These are phyloP conservation scores for Boletus vinaceobasis DNA, from an alignment of 768 basidiomycete genomes.

Conservation along the genomic window DNA sequence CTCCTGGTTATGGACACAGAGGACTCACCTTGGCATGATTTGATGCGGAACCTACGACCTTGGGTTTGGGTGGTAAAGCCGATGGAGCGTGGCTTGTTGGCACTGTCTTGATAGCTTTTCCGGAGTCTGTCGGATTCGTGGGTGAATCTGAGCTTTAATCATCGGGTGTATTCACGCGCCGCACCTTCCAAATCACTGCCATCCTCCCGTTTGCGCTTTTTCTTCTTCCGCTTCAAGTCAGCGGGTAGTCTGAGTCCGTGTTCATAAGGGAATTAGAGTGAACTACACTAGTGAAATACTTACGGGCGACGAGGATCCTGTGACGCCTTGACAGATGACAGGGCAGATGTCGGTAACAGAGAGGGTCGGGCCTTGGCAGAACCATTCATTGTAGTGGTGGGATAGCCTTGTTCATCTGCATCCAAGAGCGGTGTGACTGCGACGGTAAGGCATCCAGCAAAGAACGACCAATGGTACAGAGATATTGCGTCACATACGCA, in stretches of 20 bases:
- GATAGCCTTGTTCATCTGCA: slow-evolving; percentile 45
- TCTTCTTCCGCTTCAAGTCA: slow-evolving; percentile 75
- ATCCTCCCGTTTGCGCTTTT: slow-evolving; percentile 80
- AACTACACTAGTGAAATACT: slow-evolving; percentile 23
- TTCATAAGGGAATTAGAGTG: slow-evolving; percentile 10
- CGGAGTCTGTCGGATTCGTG: slow-evolving; percentile 39
- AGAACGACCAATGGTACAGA: slow-evolving; percentile 10
- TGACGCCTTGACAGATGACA: slow-evolving; percentile 51
- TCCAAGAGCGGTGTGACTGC: slow-evolving; percentile 48
- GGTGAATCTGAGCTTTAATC: slow-evolving; percentile 5
- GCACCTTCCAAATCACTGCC: slow-evolving; percentile 70
- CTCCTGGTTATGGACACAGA: background rate
- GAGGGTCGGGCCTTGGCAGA: slow-evolving; percentile 47
- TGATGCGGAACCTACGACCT: slow-evolving; percentile 43
- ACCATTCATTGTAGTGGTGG: slow-evolving; percentile 27
- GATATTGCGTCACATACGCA: slow-evolving; percentile 9
- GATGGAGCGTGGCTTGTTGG: slow-evolving; percentile 44
- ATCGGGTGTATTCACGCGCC: slow-evolving; percentile 25
- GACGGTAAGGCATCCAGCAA: background rate
- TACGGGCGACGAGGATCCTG: slow-evolving; percentile 63
- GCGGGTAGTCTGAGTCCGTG: slow-evolving; percentile 32
- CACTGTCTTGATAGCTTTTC: slow-evolving; percentile 55
- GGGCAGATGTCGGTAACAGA: slow-evolving; percentile 44
- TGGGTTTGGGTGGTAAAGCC: slow-evolving; percentile 51
- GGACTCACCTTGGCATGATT: slow-evolving; percentile 50